A percentile compares a stretch with the other conserved stretches of the same genome.
Evolutionary conservation across 129 eudicot genomes (phyloP).

Genomic region (Flaveria bidentis): DNA sequence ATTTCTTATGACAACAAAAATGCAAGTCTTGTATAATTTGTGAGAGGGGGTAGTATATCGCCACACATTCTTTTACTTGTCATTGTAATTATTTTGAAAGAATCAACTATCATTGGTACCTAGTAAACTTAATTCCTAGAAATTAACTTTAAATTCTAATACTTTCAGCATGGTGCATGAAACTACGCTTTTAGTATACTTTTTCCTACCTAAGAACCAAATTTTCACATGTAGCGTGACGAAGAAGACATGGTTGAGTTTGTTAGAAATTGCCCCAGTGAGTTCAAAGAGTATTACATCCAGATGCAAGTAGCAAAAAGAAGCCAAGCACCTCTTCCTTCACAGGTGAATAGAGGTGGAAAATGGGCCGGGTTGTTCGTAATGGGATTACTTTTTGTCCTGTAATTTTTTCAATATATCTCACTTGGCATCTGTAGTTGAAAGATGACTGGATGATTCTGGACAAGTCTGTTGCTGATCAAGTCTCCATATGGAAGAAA

Average conservation of each 20-base stretch:
- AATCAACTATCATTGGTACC: slow-evolving; percentile 4
- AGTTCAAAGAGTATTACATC: slow-evolving; percentile 86
- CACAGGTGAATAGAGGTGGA: slow-evolving; percentile 57
- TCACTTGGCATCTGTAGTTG: slow-evolving; percentile 50
- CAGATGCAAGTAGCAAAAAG: slow-evolving; percentile 97
- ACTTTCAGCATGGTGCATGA: background rate
- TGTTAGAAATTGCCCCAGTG: slow-evolving; percentile 73
- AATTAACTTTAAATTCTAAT: background rate
- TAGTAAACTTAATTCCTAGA: background rate
- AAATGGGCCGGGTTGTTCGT: background rate
- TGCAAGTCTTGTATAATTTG: background rate
- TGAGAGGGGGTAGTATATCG: background rate
- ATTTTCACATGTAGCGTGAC: slow-evolving; percentile 67
- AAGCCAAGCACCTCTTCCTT: slow-evolving; percentile 94
- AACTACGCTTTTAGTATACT: background rate
- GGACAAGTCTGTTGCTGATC: slow-evolving; percentile 93
- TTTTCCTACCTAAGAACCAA: background rate
- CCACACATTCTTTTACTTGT: background rate
- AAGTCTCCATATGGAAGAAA: slow-evolving; percentile 93
- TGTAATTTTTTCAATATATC: background rate
- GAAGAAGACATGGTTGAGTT: slow-evolving; percentile 84
- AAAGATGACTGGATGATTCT: slow-evolving; percentile 77
- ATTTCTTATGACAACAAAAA: slow-evolving; percentile 6
- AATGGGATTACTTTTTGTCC: background rate
- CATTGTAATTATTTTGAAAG: background rate